Evolutionary conservation across 352 stramenopile species (phyloP), one percentile per base, ranked within the genome.

Genomic region (Thraustotheca clavata): DNA sequence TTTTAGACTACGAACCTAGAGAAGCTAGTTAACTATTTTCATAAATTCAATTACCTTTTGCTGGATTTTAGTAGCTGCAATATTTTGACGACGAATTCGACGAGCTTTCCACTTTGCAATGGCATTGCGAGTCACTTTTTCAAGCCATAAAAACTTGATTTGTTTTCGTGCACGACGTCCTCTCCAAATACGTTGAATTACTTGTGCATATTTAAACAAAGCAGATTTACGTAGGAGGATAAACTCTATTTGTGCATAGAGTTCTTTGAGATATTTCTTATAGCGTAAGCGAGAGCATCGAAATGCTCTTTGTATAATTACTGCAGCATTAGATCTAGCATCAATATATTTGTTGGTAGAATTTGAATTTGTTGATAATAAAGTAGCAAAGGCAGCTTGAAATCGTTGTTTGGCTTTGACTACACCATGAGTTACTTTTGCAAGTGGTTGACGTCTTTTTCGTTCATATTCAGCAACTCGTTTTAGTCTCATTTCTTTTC

Each of bases 121-220:
- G 16, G 57, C 38, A 33, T 65, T 7, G 22, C 36, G 57, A 9
- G 41, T 65, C 9, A 54, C 57, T 46, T 65, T 65, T 33, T 65
- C 57, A 20, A 65, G 57, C 57, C 57, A 65, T 14, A 65, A 33
- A 22, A 40, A 55, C 5, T 26, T 24, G 16, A 43, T 36, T 33
- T 54, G 22, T 33, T 40, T 52, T 9, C 57, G 57, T 11, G 22
- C 57, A 5, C 57, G 57, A n/a, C 57, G 57, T 4, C 57, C 57
- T 16, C 57, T 40, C 57, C 57, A 65, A 2, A 65, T 14, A 33
- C 46, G 40, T 39, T 65, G 57, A n/a, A 65, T 65, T 4, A 31
- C 7, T 11, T 40, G 52, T 7, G 47, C 57, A n/a, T 65, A 33
- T n/a, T 29, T 27, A 26, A 36, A 24, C 27, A 65, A 12, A 9